Percentiles rank a stretch among this genome's conserved stretches.
Evolutionary conservation across 805 yeast species (phyloP).

Genomic region (Candida pseudofarinosa): DNA sequence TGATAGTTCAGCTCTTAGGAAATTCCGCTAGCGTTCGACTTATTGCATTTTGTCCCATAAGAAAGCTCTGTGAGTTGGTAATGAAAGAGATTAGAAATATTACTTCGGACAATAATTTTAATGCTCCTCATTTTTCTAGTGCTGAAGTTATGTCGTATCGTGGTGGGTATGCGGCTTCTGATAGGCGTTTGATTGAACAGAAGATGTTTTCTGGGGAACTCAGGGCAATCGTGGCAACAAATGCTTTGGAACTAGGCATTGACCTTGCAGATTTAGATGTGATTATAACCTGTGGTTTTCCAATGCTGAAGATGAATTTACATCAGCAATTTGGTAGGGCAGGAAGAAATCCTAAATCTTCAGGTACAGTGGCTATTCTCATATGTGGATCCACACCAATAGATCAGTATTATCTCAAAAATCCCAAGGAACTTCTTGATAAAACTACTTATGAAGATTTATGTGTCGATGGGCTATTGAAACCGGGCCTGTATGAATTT

Average conservation of each 20-base stretch:
- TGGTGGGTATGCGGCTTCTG: conserved; percentile 88
- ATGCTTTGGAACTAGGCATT: conserved; percentile 92
- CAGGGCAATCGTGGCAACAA: conserved; percentile 87
- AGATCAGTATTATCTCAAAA: conserved; percentile 76
- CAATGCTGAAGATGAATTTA: conserved; percentile 77
- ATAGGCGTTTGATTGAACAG: conserved; percentile 80
- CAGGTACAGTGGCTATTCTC: conserved; percentile 79
- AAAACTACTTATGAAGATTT: conserved; percentile 35
- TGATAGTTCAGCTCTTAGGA: conserved; percentile 62
- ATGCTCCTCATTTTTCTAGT: conserved; percentile 38
- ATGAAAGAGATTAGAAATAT: conserved; percentile 76
- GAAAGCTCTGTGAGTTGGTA: conserved; percentile 80
- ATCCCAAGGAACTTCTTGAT: conserved; percentile 57
- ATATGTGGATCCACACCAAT: conserved; percentile 82
- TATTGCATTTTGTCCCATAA: conserved; percentile 84
- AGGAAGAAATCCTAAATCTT: conserved; percentile 67
- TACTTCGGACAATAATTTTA: conserved; percentile 25
- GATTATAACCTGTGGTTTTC: conserved; percentile 90
- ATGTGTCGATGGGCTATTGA: conserved; percentile 35
- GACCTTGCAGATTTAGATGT: conserved; percentile 93
- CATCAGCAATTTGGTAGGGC: conserved; percentile 98
- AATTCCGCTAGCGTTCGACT: conserved; percentile 59
- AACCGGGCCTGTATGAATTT: conserved; percentile 27
- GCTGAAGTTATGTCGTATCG: conserved; percentile 86
- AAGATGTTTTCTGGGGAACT: conserved; percentile 88